phyloP scores from a whole-genome alignment of 108 stramenopile genomes.

The Skeletonema costatum region DNA sequence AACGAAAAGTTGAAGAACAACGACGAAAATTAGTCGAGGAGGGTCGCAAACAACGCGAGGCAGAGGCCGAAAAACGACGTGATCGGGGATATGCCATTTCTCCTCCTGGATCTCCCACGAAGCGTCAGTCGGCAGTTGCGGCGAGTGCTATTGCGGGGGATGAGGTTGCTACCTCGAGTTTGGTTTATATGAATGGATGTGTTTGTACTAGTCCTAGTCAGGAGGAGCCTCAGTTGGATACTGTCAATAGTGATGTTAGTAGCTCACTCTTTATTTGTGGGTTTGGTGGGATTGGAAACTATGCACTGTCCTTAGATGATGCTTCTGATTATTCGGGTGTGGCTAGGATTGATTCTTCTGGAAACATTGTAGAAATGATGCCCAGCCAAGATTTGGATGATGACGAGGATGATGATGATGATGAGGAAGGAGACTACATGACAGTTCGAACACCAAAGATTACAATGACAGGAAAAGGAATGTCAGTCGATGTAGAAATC shows the following conservation, averaged over 20 bases:
- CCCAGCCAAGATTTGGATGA: slow-evolving; percentile 17
- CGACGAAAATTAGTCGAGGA: slow-evolving; percentile 43
- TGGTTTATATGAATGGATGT: slow-evolving; percentile 1
- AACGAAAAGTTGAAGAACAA: slow-evolving; percentile 52
- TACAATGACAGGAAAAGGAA: slow-evolving; percentile 38
- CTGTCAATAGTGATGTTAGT: neutral
- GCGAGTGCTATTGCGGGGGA: slow-evolving; percentile 4
- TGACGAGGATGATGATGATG: slow-evolving; percentile 1
- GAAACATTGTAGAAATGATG: slow-evolving; percentile 26
- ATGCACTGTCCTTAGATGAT: slow-evolving; percentile 4
- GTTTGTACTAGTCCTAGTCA: neutral
- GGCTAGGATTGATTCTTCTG: slow-evolving; percentile 28
- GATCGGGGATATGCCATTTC: neutral
- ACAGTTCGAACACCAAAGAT: slow-evolving; percentile 31
- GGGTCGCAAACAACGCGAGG: slow-evolving; percentile 35
- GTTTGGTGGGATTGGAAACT: slow-evolving; percentile 5
- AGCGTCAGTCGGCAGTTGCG: neutral
- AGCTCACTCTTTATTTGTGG: slow-evolving; percentile 27
- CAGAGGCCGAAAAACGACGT: slow-evolving; percentile 15
- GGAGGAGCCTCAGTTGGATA: neutral
- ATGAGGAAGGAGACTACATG: neutral
- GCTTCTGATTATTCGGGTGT: slow-evolving; percentile 25
- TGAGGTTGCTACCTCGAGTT: neutral
- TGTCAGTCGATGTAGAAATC: slow-evolving; percentile 47
- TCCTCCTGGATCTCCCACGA: neutral